These are phyloP conservation scores for Fomitopsis palustris DNA, from an alignment of 1,284 basidiomycete species.

Conservation along the genomic window DNA sequence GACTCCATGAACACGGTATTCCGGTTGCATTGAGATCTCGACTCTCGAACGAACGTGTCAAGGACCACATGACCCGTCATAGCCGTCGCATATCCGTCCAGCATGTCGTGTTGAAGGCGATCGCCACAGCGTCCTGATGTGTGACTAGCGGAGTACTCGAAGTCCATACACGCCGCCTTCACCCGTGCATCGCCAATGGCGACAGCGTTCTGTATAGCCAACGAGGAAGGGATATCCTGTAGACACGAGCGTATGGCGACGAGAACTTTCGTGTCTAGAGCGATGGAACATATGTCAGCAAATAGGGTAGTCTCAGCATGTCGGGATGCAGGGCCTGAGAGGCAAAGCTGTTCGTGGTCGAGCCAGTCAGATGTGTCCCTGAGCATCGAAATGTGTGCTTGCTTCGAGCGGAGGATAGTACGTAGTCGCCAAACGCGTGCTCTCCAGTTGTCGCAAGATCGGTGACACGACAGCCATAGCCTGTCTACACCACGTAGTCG, in stretches of 20 bases:
- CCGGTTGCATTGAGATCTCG: background rate
- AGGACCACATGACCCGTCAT: background rate
- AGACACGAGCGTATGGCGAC: background rate
- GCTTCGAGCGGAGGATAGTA: background rate
- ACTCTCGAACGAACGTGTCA: background rate
- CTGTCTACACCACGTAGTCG: background rate
- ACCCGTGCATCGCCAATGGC: background rate
- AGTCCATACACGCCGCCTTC: background rate
- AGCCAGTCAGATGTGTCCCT: background rate
- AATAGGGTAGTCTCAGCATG: background rate
- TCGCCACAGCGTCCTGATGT: background rate
- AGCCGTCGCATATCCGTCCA: background rate
- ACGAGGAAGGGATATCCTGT: background rate
- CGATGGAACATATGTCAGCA: background rate
- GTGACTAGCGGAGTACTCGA: background rate
- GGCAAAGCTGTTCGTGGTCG: background rate
- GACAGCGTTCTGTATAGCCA: background rate
- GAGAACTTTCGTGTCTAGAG: background rate
- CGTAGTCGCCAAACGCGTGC: background rate
- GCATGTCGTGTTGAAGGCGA: background rate
- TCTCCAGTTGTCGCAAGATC: no score
- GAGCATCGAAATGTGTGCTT: background rate
- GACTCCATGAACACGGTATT: background rate
- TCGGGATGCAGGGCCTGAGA: background rate
- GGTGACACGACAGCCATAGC: background rate